Percentiles rank a stretch among this genome's conserved stretches.
phyloP scores from a whole-genome alignment of 345 rosid species.

The Rubroshorea leprosula region DNA sequence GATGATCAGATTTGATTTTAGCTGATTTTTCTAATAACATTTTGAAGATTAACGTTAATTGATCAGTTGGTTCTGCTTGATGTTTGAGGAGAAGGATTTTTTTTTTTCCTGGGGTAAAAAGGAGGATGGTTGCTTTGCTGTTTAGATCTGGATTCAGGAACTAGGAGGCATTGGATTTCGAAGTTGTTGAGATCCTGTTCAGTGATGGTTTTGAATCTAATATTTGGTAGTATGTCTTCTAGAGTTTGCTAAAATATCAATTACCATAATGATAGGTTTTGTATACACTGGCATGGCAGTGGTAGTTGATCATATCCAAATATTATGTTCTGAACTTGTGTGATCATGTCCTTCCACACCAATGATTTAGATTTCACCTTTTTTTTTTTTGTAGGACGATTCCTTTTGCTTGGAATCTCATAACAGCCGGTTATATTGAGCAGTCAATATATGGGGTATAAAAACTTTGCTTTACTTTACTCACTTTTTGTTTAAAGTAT shows the following conservation, averaged over 20 bases:
- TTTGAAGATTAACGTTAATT: neutral
- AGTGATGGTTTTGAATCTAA: neutral
- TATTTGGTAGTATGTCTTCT: neutral
- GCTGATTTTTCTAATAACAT: neutral
- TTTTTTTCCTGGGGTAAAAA: neutral
- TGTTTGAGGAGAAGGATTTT: neutral
- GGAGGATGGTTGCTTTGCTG: neutral
- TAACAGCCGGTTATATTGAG: conserved; percentile 88
- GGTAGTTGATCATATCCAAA: neutral
- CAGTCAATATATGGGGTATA: conserved; percentile 80
- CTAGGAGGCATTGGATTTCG: neutral
- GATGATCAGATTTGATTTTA: neutral
- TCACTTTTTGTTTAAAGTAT: conserved; percentile 6
- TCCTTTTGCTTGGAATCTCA: conserved; percentile 95
- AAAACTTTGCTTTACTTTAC: neutral
- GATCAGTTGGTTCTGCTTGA: neutral
- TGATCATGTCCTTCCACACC: no score
- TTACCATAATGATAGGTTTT: no score
- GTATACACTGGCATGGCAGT: neutral
- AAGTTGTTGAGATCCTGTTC: neutral
- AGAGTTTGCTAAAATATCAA: neutral
- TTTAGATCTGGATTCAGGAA: conserved; percentile 5
- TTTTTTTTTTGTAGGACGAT: conserved; percentile 61
- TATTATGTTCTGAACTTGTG: neutral
- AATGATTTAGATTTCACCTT: neutral